These are phyloP conservation scores for Bipolaris sorokiniana DNA, from an alignment of 2,329 filamentous ascomycete genomes.

Conservation along the genomic window DNA sequence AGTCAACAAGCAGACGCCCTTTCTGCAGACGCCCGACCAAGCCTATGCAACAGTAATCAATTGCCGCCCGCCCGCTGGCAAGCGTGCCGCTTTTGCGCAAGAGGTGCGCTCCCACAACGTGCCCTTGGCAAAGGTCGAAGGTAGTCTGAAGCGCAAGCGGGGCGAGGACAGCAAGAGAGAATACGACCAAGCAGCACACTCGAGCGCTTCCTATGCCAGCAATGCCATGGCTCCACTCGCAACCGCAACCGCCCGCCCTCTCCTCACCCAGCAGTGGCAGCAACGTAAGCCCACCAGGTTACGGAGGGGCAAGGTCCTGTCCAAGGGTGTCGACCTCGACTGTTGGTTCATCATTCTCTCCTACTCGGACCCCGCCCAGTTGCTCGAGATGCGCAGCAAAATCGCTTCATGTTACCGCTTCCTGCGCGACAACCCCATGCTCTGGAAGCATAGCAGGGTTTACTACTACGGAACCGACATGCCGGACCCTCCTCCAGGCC, in stretches of 20 bases:
- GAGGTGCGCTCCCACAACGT: slow-evolving; percentile 42
- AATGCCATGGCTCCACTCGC: slow-evolving; percentile 16
- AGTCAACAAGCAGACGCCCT: slow-evolving; percentile 47
- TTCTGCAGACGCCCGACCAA: slow-evolving; percentile 33
- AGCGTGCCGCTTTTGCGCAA: slow-evolving; percentile 28
- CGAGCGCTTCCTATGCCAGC: slow-evolving; percentile 5
- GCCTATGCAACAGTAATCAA: slow-evolving; percentile 46
- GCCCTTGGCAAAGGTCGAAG: slow-evolving; percentile 37
- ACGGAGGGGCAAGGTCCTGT: slow-evolving; percentile 35
- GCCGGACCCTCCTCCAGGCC: slow-evolving; percentile 43
- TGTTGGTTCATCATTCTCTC: slow-evolving; percentile 46
- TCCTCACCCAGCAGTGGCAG: slow-evolving; percentile 30
- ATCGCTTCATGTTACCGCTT: slow-evolving; percentile 46
- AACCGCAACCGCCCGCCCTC: slow-evolving; percentile 15
- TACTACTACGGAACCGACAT: slow-evolving; percentile 44
- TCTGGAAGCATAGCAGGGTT: slow-evolving; percentile 48
- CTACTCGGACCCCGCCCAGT: slow-evolving; percentile 44
- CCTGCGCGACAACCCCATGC: slow-evolving; percentile 43
- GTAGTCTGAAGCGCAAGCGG: slow-evolving; percentile 38
- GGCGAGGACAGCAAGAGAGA: slow-evolving; percentile 17
- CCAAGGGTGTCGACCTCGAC: slow-evolving; percentile 41
- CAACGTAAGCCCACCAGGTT: slow-evolving; percentile 36
- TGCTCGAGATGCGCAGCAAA: slow-evolving; percentile 44
- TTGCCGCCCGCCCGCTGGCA: slow-evolving; percentile 40
- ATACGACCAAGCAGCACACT: slow-evolving; percentile 7